Evolutionary conservation across 257 asterid genomes (phyloP).

Genomic region (Haberlea rhodopensis): DNA sequence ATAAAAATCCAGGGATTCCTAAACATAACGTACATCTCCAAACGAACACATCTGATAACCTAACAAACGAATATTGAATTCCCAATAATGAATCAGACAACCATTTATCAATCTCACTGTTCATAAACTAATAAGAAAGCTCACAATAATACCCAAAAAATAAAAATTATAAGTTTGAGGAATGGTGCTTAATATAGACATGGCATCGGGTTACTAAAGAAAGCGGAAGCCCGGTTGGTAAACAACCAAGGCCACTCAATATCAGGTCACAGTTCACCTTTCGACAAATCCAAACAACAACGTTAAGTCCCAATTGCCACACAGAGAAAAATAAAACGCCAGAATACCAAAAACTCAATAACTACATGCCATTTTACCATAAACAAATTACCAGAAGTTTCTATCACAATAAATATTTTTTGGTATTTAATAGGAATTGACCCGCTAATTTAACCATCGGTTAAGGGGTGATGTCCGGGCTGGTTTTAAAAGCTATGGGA

Average conservation of each 20-base stretch:
- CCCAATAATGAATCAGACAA: too few species aligned
- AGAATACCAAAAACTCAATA: conserved; percentile 7
- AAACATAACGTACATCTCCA: neutral
- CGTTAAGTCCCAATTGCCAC: neutral
- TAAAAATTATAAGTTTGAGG: neutral
- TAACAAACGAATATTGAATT: too few species aligned
- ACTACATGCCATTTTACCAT: neutral
- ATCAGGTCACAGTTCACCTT: neutral
- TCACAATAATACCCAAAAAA: neutral
- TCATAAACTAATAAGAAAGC: too few species aligned
- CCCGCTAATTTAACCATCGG: too few species aligned
- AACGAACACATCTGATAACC: too few species aligned
- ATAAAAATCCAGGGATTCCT: conserved; percentile 4
- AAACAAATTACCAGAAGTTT: neutral
- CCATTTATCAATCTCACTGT: too few species aligned
- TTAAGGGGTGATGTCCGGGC: too few species aligned
- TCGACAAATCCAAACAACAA: neutral
- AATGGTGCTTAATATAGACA: neutral
- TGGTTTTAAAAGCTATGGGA: too few species aligned
- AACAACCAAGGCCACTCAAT: neutral
- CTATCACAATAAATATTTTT: conserved; percentile 7
- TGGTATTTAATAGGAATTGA: too few species aligned
- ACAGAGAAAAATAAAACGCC: neutral
- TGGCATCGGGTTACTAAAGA: neutral
- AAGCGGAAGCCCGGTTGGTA: neutral